These are phyloP conservation scores for Agapanthus africanus DNA, from an alignment of 106 monocot species.

Conservation along the genomic window DNA sequence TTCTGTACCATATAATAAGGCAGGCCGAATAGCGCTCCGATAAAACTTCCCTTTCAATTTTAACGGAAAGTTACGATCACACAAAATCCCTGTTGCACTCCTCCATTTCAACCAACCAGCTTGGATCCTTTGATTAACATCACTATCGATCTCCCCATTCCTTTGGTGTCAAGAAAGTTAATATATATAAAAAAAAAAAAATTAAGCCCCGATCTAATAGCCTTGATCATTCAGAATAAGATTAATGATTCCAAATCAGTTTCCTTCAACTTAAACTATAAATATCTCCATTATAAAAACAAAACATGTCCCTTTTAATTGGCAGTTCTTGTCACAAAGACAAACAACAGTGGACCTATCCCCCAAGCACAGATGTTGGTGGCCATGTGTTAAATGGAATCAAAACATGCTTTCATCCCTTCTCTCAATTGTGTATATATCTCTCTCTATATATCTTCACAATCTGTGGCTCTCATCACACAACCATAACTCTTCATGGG, in stretches of 20 bases:
- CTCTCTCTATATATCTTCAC: neutral
- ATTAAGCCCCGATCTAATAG: neutral
- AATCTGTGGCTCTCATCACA: neutral
- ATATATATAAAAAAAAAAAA: no score
- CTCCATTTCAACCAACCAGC: no score
- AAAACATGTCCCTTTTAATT: no score
- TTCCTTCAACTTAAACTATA: neutral
- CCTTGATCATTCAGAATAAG: neutral
- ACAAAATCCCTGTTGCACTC: no score
- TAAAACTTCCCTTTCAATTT: no score
- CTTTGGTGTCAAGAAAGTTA: no score
- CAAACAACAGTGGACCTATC: neutral
- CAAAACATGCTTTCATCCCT: neutral
- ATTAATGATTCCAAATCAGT: neutral
- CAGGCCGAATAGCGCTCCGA: no score
- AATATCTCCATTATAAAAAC: neutral
- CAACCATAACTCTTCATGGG: neutral
- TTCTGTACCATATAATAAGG: no score
- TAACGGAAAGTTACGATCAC: no score
- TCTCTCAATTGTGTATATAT: neutral
- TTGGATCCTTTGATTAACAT: no score
- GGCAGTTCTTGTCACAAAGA: no score
- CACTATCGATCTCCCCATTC: no score
- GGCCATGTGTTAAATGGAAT: constrained; percentile 7
- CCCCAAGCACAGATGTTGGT: neutral